Evolutionary conservation across 2,329 filamentous ascomycete species (phyloP), one percentile per base, ranked within the genome.

Genomic region (Sporothrix sp.): DNA sequence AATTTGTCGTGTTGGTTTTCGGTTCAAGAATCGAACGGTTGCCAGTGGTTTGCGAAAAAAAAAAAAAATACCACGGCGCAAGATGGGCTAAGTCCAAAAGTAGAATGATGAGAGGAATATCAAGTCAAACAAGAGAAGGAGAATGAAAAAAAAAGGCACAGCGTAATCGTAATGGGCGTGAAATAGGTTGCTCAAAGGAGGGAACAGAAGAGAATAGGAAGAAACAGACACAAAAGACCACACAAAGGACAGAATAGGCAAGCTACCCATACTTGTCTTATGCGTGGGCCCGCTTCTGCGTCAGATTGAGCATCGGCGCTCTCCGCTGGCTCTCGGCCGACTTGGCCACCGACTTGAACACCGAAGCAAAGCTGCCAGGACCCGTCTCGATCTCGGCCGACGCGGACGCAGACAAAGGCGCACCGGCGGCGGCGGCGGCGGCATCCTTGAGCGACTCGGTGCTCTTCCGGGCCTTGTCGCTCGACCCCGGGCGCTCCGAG

Each of bases 281-380:
- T 18, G 45, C 44, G 2, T 47, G 48, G 20, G 39, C 44, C 21
- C 51, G 85, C 79, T 95, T 95, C 73, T 95, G 89, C 56, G 82
- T 35, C 58, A 96, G 77, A 58, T 96, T 85, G 63, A 95, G 80
- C 75, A 89, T 84, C 49, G 88, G 85, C 59, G 85, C 85, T 73
- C 84, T 90, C 68, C 88, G 87, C 68, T 87, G 81, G 78, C 67
- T n/a, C 37, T 70, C 71, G 56, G 77, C 68, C 66, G 65, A 81
- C 76, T 68, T 71, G 66, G 64, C 73, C 66, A 71, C 73, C 51
- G 79, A 76, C 72, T 82, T 83, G 63, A 83, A 81, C 23, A 82
- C 74, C 50, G 78, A 78, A 53, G 80, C 80, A 61, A 83, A 84
- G 62, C 81, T 87, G 55, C 80, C 80, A 68, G 70, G 72, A 56